These are phyloP conservation scores for Coemansia erecta DNA, from an alignment of 192 early-diverging fungal genomes.

Conservation along the genomic window DNA sequence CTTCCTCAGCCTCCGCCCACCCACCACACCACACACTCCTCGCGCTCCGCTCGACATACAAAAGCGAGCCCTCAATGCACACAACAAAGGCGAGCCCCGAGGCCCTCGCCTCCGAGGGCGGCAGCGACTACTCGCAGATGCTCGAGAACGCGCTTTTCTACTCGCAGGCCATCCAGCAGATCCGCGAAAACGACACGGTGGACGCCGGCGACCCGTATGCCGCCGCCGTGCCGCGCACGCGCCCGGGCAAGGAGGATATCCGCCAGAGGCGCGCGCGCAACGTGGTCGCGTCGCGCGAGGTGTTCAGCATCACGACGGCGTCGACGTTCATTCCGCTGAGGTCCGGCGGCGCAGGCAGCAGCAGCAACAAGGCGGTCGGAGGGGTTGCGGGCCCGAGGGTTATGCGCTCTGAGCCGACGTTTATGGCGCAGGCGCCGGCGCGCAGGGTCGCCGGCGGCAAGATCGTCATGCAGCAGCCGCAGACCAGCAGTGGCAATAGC, in stretches of 20 bases:
- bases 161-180: slow-evolving; percentile 44
- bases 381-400: not conserved
- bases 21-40: not conserved
- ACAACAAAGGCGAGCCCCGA: not conserved
- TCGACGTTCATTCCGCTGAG: slow-evolving; percentile 36
- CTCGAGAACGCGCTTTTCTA: slow-evolving; percentile 51
- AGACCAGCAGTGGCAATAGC: not conserved
- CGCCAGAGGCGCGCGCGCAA: slow-evolving; percentile 47
- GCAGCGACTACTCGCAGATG: slow-evolving; percentile 46
- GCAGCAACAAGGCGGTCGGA: slow-evolving; percentile 8
- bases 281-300: slow-evolving; percentile 43
- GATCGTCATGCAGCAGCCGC: not conserved
- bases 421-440: slow-evolving; percentile 10
- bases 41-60: slow-evolving; percentile 37
- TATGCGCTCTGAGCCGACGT: slow-evolving; percentile 44
- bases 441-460: slow-evolving; percentile 6
- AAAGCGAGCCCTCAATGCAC: slow-evolving; percentile 39
- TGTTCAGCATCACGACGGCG: slow-evolving; percentile 32
- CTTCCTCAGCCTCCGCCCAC: not conserved
- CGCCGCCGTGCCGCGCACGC: slow-evolving; percentile 24
- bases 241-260: slow-evolving; percentile 45
- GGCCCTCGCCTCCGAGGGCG: not conserved
- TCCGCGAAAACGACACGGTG: slow-evolving; percentile 27
- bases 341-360: not conserved
- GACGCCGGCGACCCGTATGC: slow-evolving; percentile 20